phyloP scores from a whole-genome alignment of 805 yeast species.

The Dipodascopsis tothii region DNA sequence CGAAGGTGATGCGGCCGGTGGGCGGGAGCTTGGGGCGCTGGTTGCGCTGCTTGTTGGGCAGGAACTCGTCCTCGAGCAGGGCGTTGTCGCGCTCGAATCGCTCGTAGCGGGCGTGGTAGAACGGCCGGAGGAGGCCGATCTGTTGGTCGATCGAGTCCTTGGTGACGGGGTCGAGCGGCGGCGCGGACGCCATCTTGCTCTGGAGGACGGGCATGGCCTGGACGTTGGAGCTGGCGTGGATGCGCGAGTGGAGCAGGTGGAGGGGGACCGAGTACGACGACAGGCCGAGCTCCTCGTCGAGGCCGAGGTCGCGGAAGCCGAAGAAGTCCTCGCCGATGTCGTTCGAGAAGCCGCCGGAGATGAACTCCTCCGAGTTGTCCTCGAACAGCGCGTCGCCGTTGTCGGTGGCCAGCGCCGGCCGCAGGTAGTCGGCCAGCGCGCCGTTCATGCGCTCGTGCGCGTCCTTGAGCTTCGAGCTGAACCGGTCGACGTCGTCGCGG shows the following conservation, averaged over 20 bases:
- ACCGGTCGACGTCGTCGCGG: constrained; percentile 63
- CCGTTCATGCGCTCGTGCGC: constrained; percentile 57
- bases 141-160: constrained; percentile 47
- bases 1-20: constrained; percentile 68
- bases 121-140: constrained; percentile 53
- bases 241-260: constrained; percentile 71
- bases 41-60: constrained; percentile 70
- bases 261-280: constrained; percentile 81
- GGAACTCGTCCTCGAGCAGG: constrained; percentile 71
- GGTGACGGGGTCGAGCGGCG: constrained; percentile 45
- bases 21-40: constrained; percentile 80
- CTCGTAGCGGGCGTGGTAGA: constrained; percentile 35
- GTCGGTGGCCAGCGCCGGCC: constrained; percentile 59
- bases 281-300: constrained; percentile 85
- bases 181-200: constrained; percentile 54
- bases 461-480: constrained; percentile 60
- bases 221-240: constrained; percentile 44
- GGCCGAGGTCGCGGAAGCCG: constrained; percentile 89
- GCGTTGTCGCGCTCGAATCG: constrained; percentile 18
- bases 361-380: constrained; percentile 88
- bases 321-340: constrained; percentile 96
- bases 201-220: constrained; percentile 33
- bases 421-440: constrained; percentile 68
- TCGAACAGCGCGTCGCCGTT: constrained; percentile 72
- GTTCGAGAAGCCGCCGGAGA: constrained; percentile 89